Evolutionary conservation across 768 basidiomycete species (phyloP).

Genomic region (Pisolithus tinctorius): DNA sequence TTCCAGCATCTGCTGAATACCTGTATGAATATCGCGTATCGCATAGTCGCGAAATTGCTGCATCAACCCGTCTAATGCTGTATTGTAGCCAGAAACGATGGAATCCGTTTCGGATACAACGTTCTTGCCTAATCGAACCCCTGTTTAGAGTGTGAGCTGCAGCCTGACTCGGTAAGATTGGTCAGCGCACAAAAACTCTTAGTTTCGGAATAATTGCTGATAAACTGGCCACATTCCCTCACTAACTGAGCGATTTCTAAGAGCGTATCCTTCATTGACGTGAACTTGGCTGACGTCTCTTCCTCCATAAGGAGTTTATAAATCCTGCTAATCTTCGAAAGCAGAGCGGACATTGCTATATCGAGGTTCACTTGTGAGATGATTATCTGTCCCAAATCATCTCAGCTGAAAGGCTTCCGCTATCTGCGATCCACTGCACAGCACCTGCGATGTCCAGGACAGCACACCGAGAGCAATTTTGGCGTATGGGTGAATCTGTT

Average conservation of each 20-base stretch:
- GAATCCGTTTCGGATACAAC: not conserved
- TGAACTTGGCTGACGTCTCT: not conserved
- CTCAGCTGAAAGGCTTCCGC: not conserved
- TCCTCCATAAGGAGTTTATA: not conserved
- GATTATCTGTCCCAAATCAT: not conserved
- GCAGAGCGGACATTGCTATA: not conserved
- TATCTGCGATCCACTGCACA: too few species aligned
- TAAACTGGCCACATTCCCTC: conserved; percentile 22
- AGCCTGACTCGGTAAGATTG: not conserved
- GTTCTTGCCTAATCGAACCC: not conserved
- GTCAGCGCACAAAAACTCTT: conserved; percentile 14
- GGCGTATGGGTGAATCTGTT: not conserved
- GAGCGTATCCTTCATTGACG: not conserved
- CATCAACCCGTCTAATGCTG: not conserved
- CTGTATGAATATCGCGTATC: not conserved
- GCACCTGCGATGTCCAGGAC: not conserved
- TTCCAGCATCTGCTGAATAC: not conserved
- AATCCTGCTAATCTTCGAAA: not conserved
- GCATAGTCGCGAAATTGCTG: conserved; percentile 1
- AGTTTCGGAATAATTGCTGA: conserved; percentile 19
- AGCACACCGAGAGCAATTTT: not conserved
- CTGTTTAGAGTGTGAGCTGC: not conserved
- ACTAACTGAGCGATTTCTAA: conserved; percentile 9
- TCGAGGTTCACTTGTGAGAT: not conserved
- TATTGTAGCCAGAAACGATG: not conserved